Evolutionary conservation across 2,329 filamentous ascomycete species (phyloP), one percentile per base, ranked within the genome.

Genomic region (Hirsutella thompsonii): DNA sequence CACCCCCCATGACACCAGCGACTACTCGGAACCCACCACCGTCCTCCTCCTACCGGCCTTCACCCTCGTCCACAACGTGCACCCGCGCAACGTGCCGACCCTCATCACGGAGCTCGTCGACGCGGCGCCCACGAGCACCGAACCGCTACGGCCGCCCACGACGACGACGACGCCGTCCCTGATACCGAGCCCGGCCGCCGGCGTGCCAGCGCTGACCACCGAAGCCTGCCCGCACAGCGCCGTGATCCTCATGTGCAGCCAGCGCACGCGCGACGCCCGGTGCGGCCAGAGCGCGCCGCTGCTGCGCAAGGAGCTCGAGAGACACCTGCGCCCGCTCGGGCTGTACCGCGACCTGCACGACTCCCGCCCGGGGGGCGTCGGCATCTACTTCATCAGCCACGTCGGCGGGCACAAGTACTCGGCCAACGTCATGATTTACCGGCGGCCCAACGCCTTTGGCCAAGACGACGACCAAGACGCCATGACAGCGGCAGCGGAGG

Each of bases 371-470:
- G 90, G 90, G 10, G 92, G 92, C 11, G 90, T 95, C 5, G 90
- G 87, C 1, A 85, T 98, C 48, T 94, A 94, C 64, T 96, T 95
- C 57, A 93, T 96, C 55, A 90, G 80, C 50, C 92, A 98, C 56
- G 88, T 95, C 3, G 92, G 92, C 21, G 92, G 92, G 0, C 92
- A 98, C 68, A 95, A 95, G 66, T 96, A 94, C 64, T 80, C 81
- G 37, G 92, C 92, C 21, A 98, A 98, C 54, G 78, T 96, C 51
- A 84, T 98, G 68, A 70, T 98, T 1, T 96, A 98, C 60, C 75
- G 92, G 9, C 72, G 73, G 41, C 68, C 66, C 6, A 67, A 77
- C 50, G 68, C 74, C 1, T 78, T 76, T 52, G 73, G 72, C 0
- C 50, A 73, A 34, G 73, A 76, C 42, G 63, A 63, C 3, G 42